These are phyloP conservation scores for Aspergillus pseudoviridinutans DNA, from an alignment of 2,329 filamentous ascomycete species.

Conservation along the genomic window DNA sequence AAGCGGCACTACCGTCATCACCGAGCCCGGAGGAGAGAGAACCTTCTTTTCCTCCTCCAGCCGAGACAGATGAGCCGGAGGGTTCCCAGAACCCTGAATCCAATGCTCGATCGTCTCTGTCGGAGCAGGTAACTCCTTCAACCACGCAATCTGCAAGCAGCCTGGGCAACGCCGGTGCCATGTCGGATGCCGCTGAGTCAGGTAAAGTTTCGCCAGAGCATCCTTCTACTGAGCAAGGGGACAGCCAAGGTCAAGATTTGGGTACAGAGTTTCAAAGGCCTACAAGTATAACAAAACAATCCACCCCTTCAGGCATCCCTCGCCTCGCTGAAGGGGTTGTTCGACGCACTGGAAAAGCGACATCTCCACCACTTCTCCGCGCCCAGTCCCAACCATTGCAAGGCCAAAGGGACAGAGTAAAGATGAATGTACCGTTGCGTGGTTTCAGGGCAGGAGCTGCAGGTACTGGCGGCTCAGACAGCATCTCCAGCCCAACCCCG, in stretches of 20 bases:
- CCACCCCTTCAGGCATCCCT: conserved; percentile 37
- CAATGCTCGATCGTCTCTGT: conserved; percentile 40
- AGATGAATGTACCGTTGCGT: conserved; percentile 16
- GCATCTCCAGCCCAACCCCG: conserved; percentile 19
- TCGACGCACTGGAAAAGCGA: conserved; percentile 34
- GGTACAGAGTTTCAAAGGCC: conserved; percentile 1
- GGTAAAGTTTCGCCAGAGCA: conserved; percentile 12
- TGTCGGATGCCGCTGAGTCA: conserved; percentile 1
- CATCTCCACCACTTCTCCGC: conserved; percentile 47
- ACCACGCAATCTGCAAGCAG: conserved; percentile 7
- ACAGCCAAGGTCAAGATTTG: conserved; percentile 13
- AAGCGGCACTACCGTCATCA: conserved; percentile 20
- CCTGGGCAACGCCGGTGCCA: background rate
- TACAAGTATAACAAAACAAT: conserved; percentile 21
- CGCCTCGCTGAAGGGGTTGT: conserved; percentile 34
- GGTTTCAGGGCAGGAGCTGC: conserved; percentile 20
- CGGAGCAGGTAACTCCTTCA: conserved; percentile 17
- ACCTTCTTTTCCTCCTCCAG: conserved; percentile 16
- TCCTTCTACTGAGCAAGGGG: conserved; percentile 2
- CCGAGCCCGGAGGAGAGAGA: conserved; percentile 16
- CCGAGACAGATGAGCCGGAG: conserved; percentile 41
- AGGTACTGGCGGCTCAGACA: conserved; percentile 18
- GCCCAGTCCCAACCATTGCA: conserved; percentile 50
- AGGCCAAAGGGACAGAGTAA: conserved; percentile 26
- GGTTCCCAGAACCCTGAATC: conserved; percentile 61